Evolutionary conservation across 2,329 filamentous ascomycete species (phyloP).

Genomic region (Paecilomyces sp.): DNA sequence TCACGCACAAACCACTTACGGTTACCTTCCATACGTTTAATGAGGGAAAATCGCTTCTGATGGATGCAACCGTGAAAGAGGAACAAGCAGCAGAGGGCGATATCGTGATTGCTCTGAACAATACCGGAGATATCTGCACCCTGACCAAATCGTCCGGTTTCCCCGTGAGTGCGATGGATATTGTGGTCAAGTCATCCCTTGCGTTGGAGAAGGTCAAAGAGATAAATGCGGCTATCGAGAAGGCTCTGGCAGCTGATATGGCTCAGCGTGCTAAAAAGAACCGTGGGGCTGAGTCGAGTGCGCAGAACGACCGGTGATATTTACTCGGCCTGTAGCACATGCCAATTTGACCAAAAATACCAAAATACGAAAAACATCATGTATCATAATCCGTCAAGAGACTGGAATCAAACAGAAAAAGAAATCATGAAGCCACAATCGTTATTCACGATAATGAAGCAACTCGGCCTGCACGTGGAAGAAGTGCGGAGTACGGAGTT

Average conservation of each 20-base stretch:
- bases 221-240: conserved; percentile 66
- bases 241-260: conserved; percentile 67
- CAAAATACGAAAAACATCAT: not conserved
- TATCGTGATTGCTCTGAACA: conserved; percentile 74
- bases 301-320: conserved; percentile 73
- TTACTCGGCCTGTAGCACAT: not conserved
- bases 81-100: conserved; percentile 57
- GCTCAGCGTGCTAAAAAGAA: conserved; percentile 57
- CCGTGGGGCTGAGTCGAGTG: conserved; percentile 72
- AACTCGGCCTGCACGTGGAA: not conserved
- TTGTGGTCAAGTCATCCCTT: conserved; percentile 68
- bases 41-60: conserved; percentile 34
- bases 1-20: conserved; percentile 87
- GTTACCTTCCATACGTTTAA: conserved; percentile 80
- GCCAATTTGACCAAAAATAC: not conserved
- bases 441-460: not conserved
- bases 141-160: conserved; percentile 83
- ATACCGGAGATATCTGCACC: conserved; percentile 83
- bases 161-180: conserved; percentile 68
- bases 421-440: not conserved
- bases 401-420: not conserved
- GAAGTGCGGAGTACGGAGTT: not conserved
- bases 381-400: not conserved
- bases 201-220: conserved; percentile 76
- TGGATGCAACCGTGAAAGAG: conserved; percentile 42